Evolutionary conservation across 257 asterid genomes (phyloP).

Genomic region (Ilex asprella): DNA sequence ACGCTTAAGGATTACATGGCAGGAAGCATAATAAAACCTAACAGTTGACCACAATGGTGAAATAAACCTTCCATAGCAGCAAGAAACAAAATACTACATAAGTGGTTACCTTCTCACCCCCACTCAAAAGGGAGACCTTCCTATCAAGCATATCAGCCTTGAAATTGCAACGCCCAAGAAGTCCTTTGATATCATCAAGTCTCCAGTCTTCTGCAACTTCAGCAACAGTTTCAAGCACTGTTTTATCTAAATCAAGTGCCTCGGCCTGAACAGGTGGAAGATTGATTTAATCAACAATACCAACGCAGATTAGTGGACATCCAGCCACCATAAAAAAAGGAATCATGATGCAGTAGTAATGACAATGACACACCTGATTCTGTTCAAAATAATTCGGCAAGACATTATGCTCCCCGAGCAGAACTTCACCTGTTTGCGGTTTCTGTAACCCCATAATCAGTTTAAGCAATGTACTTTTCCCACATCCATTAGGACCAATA

Average conservation of each 20-base stretch:
- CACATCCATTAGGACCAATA: constrained; percentile 98
- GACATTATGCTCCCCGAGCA: constrained; percentile 88
- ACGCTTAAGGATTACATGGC: neutral
- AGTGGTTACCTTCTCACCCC: constrained; percentile 86
- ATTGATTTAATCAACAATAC: neutral
- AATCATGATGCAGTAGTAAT: neutral
- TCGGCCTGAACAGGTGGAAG: constrained; percentile 58
- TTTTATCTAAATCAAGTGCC: constrained; percentile 86
- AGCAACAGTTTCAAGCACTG: constrained; percentile 69
- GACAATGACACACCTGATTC: constrained; percentile 67
- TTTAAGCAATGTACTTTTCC: constrained; percentile 90
- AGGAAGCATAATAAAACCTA: neutral
- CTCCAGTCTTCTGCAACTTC: constrained; percentile 98
- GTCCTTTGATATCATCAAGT: constrained; percentile 92
- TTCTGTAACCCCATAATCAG: constrained; percentile 80
- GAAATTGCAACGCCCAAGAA: constrained; percentile 88
- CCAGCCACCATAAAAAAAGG: constrained; percentile 1
- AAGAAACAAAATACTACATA: neutral
- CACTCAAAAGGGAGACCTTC: constrained; percentile 88
- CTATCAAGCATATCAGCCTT: constrained; percentile 89
- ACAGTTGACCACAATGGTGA: neutral
- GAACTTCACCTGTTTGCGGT: constrained; percentile 65
- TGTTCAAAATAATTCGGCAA: constrained; percentile 94
- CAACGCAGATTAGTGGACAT: neutral
- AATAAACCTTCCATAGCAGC: neutral